Evolutionary conservation across 306 rosid species (phyloP).

Genomic region (Crotalaria pallida): DNA sequence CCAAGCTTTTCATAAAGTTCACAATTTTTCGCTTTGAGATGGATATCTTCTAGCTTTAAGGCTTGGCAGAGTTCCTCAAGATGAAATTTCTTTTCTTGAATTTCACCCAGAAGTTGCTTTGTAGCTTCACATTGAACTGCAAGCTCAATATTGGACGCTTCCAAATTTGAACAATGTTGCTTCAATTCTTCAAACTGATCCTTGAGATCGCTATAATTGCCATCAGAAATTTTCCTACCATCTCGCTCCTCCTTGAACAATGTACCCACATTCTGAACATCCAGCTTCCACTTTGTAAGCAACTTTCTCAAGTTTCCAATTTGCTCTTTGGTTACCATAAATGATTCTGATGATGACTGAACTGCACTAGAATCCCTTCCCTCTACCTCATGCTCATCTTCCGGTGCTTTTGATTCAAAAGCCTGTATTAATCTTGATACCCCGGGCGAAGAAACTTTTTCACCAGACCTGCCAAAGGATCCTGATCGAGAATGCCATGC

Average conservation of each 20-base stretch:
- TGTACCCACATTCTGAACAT: constrained; percentile 43
- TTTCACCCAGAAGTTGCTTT: constrained; percentile 43
- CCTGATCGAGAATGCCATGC: constrained; percentile 39
- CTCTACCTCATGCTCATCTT: constrained; percentile 57
- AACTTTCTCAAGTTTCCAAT: constrained; percentile 49
- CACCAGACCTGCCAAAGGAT: constrained; percentile 37
- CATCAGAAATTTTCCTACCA: constrained; percentile 42
- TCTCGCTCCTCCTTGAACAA: constrained; percentile 60
- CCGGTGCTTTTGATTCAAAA: constrained; percentile 58
- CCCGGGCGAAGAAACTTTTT: constrained; percentile 44
- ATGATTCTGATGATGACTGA: constrained; percentile 41
- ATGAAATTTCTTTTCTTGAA: constrained; percentile 47
- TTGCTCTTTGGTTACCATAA: constrained; percentile 41
- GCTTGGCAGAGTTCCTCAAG: constrained; percentile 50
- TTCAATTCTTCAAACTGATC: constrained; percentile 52
- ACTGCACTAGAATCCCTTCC: constrained; percentile 26
- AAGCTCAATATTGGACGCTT: constrained; percentile 67
- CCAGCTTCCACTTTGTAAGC: constrained; percentile 52
- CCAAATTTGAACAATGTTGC: constrained; percentile 55
- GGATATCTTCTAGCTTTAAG: constrained; percentile 40
- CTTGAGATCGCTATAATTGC: constrained; percentile 37
- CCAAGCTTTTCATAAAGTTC: constrained; percentile 55
- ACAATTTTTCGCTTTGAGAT: constrained; percentile 39
- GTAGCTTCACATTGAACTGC: constrained; percentile 62
- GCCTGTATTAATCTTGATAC: constrained; percentile 87